Evolutionary conservation across 2,329 filamentous ascomycete species (phyloP).

Genomic region (Penicillium expansum): DNA sequence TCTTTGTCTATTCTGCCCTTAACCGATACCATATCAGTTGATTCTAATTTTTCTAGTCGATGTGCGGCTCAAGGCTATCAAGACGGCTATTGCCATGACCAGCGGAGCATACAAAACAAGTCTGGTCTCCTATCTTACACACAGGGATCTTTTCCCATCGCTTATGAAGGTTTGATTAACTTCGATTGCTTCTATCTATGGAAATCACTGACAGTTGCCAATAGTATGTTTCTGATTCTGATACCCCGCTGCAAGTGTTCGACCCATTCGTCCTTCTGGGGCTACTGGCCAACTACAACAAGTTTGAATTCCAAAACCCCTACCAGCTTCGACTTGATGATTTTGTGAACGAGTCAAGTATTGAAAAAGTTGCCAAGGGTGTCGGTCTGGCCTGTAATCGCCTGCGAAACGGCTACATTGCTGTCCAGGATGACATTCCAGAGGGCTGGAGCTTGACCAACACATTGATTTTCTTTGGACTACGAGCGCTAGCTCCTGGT

Average conservation of each 20-base stretch:
- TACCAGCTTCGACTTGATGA: conserved; percentile 90
- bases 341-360: conserved; percentile 88
- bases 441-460: conserved; percentile 82
- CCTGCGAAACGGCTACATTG: conserved; percentile 73
- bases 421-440: conserved; percentile 83
- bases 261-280: conserved; percentile 81
- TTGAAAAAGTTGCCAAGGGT: conserved; percentile 74
- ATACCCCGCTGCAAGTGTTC: conserved; percentile 61
- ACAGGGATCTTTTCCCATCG: conserved; percentile 88
- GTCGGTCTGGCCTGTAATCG: conserved; percentile 69
- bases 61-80: conserved; percentile 73
- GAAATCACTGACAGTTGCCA: not conserved
- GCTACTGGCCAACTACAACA: conserved; percentile 95
- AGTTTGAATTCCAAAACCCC: conserved; percentile 97
- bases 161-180: conserved; percentile 74
- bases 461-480: conserved; percentile 79
- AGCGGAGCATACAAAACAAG: conserved; percentile 96
- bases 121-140: conserved; percentile 89
- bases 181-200: not conserved
- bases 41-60: conserved; percentile 54
- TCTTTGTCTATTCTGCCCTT: conserved; percentile 9
- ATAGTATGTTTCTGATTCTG: conserved; percentile 77
- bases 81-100: conserved; percentile 77
- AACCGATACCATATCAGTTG: not conserved
- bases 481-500: conserved; percentile 71